Evolutionary conservation across 805 yeast genomes (phyloP).

Genomic region (Candida nemodendra): DNA sequence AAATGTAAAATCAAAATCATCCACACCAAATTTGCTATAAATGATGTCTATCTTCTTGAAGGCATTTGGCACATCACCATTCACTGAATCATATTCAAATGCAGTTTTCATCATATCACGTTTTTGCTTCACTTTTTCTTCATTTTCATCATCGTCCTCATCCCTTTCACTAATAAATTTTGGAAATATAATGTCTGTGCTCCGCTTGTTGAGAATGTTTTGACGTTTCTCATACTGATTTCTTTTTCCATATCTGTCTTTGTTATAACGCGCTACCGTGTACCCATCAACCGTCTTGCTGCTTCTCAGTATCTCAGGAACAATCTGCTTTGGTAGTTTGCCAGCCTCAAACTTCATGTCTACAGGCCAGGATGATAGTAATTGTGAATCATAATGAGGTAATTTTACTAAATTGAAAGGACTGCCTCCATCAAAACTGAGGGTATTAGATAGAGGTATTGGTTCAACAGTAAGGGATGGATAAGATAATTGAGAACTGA

Average conservation of each 20-base stretch:
- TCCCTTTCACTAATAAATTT: slow-evolving; percentile 63
- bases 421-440: slow-evolving; percentile 42
- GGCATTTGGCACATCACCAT: slow-evolving; percentile 63
- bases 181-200: slow-evolving; percentile 33
- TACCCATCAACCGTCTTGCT: slow-evolving; percentile 37
- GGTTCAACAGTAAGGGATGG: slow-evolving; percentile 42
- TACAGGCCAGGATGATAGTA: slow-evolving; percentile 79
- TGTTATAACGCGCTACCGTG: slow-evolving; percentile 52
- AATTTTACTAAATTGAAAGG: slow-evolving; percentile 77
- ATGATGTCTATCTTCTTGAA: slow-evolving; percentile 72
- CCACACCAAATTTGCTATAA: slow-evolving; percentile 88
- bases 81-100: slow-evolving; percentile 32
- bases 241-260: slow-evolving; percentile 54
- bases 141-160: slow-evolving; percentile 30
- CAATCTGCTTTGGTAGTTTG: slow-evolving; percentile 54
- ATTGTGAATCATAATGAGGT: slow-evolving; percentile 77
- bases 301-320: slow-evolving; percentile 43
- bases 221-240: slow-evolving; percentile 46
- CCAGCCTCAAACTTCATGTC: slow-evolving; percentile 60
- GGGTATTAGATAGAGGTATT: slow-evolving; percentile 27
- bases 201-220: slow-evolving; percentile 33
- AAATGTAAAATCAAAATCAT: slow-evolving; percentile 86
- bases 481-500: slow-evolving; percentile 50
- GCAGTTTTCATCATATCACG: slow-evolving; percentile 19
- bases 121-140: slow-evolving; percentile 21